Evolutionary conservation across 1,139 yeast genomes (phyloP), one percentile per base, ranked within the genome.

Genomic region (Kluyveromyces marxianus): DNA sequence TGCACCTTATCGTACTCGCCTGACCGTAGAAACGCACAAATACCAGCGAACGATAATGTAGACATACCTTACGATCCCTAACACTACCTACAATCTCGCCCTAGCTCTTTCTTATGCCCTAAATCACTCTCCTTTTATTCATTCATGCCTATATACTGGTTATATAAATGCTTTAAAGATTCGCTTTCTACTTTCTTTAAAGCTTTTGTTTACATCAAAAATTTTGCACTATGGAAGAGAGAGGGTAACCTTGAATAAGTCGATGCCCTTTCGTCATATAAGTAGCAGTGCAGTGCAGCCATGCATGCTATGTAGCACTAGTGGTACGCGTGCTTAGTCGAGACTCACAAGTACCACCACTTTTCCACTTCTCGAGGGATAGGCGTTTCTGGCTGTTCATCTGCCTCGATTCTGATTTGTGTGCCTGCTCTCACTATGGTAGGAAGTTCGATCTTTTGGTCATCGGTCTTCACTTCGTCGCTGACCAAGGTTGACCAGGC

Each of bases 401-500:
- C 46, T 0, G 59, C 50, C 6, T 56, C 54, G 3, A 54, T 44
- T 7, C 59, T 54, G 14, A 67, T 45, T 4, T 52, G 50, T 6
- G 45, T 41, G 2, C 59, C 57, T 4, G 58, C 54, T 28, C 54
- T 75, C 39, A 55, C 58, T 33, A 67, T 67, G 30, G 35, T 14
- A 2, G 75, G 75, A 4, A 62, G 39, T 3, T 48, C 42, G 30
- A n/a, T 8, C 7, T 37, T 24, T n/a, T 14, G 26, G n/a, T 3
- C 37, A 3, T 63, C 63, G 44, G 60, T 59, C 50, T 73, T 75
- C 36, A 65, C 67, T 51, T 71, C 69, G 48, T 87, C 88, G 51
- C 70, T 66, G 52, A 87, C 71, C 58, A 90, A 74, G 49, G 65
- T 70, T 51, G 75, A 74, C 97, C 97, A 90, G 45, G 92, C 85